Percentiles rank a stretch among this genome's conserved stretches.
These are phyloP conservation scores for Ascomycota sp. DNA, from an alignment of 2,329 filamentous ascomycete genomes.

Conservation along the genomic window DNA sequence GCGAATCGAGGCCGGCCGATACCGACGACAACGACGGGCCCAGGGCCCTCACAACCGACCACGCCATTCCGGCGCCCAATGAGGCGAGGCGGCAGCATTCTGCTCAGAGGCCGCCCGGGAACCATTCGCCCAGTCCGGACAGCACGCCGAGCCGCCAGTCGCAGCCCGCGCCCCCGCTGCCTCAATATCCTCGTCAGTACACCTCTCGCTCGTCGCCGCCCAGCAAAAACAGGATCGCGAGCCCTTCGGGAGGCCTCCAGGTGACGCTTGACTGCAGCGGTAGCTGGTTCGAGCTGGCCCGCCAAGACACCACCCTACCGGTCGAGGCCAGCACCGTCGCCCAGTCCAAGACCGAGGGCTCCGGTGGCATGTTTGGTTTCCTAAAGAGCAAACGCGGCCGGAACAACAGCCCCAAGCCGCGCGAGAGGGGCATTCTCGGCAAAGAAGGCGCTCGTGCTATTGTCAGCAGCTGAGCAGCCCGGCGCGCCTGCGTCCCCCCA, in stretches of 20 bases:
- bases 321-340: constrained; percentile 38
- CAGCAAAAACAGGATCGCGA: constrained; percentile 48
- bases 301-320: constrained; percentile 58
- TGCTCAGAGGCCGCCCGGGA: too few relatives aligned
- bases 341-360: constrained; percentile 32
- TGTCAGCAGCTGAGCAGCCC: constrained; percentile 38
- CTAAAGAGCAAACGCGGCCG: constrained; percentile 75
- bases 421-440: constrained; percentile 78
- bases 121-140: too few relatives aligned
- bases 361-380: constrained; percentile 79
- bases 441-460: constrained; percentile 88
- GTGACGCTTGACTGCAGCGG: constrained; percentile 77
- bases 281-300: constrained; percentile 79
- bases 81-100: too few relatives aligned
- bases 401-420: constrained; percentile 82
- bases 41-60: constrained; percentile 31
- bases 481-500: not conserved
- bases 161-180: constrained; percentile 16
- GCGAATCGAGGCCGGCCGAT: constrained; percentile 3
- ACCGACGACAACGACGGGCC: constrained; percentile 6
- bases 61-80: constrained; percentile 20
- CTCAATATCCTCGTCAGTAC: constrained; percentile 27
- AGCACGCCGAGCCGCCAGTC: constrained; percentile 4
- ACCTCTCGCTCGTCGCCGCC: constrained; percentile 25
- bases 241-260: constrained; percentile 67